Evolutionary conservation across 805 yeast species (phyloP).

Genomic region (Schwanniomyces yamadae): DNA sequence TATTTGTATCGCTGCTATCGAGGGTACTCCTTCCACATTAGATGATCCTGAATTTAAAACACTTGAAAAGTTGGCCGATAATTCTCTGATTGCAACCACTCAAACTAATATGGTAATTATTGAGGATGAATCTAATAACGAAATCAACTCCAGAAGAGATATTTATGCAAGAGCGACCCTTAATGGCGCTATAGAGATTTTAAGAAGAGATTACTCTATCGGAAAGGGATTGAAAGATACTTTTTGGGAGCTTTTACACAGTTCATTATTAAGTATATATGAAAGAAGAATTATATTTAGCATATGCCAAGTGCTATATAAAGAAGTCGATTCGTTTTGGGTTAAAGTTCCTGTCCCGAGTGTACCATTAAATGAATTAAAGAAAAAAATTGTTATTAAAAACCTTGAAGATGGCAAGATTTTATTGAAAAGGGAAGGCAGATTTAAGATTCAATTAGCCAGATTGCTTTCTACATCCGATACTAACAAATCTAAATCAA

Average conservation of each 20-base stretch:
- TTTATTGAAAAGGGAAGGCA: slow-evolving; percentile 59
- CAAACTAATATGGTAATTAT: slow-evolving; percentile 50
- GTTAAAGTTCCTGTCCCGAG: slow-evolving; percentile 68
- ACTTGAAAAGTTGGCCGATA: slow-evolving; percentile 24
- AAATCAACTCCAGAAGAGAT: slow-evolving; percentile 57
- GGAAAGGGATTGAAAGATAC: slow-evolving; percentile 56
- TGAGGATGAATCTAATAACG: slow-evolving; percentile 49
- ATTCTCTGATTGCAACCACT: slow-evolving; percentile 17
- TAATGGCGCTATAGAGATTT: slow-evolving; percentile 62
- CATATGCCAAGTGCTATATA: slow-evolving; percentile 62
- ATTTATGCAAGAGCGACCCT: slow-evolving; percentile 62
- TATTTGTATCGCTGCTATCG: slow-evolving; percentile 65
- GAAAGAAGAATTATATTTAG: slow-evolving; percentile 65
- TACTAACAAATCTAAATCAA: slow-evolving; percentile 8
- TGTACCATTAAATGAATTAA: slow-evolving; percentile 42
- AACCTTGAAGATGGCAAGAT: slow-evolving; percentile 52
- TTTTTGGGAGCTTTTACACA: slow-evolving; percentile 70
- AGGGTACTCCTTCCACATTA: slow-evolving; percentile 55
- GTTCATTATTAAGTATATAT: slow-evolving; percentile 56
- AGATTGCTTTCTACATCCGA: slow-evolving; percentile 9
- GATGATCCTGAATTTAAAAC: slow-evolving; percentile 66
- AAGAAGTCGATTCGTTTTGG: slow-evolving; percentile 56
- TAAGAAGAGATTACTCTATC: slow-evolving; percentile 58
- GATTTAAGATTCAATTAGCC: slow-evolving; percentile 52
- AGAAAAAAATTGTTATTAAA: slow-evolving; percentile 61